Conservation (phyloP, 176 grass and related monocot genomes). For the maize (Zea mays) region DNA sequence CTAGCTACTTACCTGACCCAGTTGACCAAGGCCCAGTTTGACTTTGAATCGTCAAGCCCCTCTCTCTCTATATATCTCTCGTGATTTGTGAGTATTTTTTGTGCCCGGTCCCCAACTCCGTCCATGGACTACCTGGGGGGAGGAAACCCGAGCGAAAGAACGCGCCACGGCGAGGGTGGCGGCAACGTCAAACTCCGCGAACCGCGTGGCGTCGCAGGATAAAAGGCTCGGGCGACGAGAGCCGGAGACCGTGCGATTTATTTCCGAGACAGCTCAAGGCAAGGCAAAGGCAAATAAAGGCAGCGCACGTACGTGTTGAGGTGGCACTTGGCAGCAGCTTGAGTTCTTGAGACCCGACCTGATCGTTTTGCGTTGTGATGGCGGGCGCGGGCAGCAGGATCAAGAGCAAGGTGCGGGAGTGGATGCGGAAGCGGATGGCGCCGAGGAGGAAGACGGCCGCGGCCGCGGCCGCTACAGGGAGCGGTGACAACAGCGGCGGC, state of each 20-base stretch:
- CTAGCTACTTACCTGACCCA: neutral
- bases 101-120: neutral
- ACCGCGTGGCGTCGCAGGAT: neutral
- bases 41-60: conserved; percentile 37
- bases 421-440: conserved; percentile 45
- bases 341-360: neutral
- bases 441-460: conserved; percentile 8
- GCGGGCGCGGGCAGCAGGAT: neutral
- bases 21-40: conserved; percentile 15
- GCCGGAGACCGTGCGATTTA: neutral
- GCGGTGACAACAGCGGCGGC: neutral
- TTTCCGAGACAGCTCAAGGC: neutral
- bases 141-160: neutral
- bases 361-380: conserved; percentile 8
- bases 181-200: neutral
- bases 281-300: neutral
- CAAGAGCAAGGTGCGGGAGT: conserved; percentile 42
- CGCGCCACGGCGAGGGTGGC: neutral
- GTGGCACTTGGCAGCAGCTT: neutral
- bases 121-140: neutral
- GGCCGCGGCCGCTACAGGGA: neutral
- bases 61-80: no score
- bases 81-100: neutral
- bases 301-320: no score
- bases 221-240: conserved; percentile 37